Percentiles rank a stretch among this genome's conserved stretches.
Evolutionary conservation across 2,329 filamentous ascomycete genomes (phyloP).

Genomic region (Neonectria neomacrospora): DNA sequence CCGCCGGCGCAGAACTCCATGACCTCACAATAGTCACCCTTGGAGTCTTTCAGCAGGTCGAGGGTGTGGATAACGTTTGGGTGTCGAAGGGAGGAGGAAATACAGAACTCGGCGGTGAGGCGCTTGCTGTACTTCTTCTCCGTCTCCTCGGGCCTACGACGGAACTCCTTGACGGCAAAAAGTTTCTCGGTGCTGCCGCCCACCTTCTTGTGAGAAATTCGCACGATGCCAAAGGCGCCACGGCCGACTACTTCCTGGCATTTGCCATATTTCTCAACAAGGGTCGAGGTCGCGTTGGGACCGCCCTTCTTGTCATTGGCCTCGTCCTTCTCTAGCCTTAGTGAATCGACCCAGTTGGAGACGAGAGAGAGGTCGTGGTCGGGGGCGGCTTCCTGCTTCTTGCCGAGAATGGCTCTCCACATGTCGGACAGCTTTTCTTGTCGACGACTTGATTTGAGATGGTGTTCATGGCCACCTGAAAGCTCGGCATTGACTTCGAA

Average conservation of each 20-base stretch:
- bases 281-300: constrained; percentile 74
- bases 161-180: constrained; percentile 98
- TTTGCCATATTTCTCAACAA: constrained; percentile 98
- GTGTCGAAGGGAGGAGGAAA: constrained; percentile 94
- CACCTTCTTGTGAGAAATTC: constrained; percentile 95
- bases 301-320: constrained; percentile 83
- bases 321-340: constrained; percentile 89
- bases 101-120: constrained; percentile 96
- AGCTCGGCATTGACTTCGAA: constrained; percentile 62
- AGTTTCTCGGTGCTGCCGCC: constrained; percentile 87
- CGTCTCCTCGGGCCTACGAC: constrained; percentile 91
- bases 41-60: constrained; percentile 93
- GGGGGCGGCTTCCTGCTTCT: constrained; percentile 78
- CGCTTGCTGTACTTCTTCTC: constrained; percentile 98
- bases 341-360: constrained; percentile 94
- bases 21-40: constrained; percentile 97
- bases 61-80: constrained; percentile 98
- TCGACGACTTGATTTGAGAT: constrained; percentile 87
- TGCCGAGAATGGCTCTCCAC: constrained; percentile 86
- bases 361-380: constrained; percentile 91
- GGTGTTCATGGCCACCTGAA: constrained; percentile 83
- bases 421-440: constrained; percentile 96
- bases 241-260: constrained; percentile 97
- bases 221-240: constrained; percentile 95
- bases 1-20: constrained; percentile 99